Evolutionary conservation across 495 filamentous ascomycete species (phyloP), one percentile per base, ranked within the genome.

Genomic region (Barbatosphaeria neglecta): DNA sequence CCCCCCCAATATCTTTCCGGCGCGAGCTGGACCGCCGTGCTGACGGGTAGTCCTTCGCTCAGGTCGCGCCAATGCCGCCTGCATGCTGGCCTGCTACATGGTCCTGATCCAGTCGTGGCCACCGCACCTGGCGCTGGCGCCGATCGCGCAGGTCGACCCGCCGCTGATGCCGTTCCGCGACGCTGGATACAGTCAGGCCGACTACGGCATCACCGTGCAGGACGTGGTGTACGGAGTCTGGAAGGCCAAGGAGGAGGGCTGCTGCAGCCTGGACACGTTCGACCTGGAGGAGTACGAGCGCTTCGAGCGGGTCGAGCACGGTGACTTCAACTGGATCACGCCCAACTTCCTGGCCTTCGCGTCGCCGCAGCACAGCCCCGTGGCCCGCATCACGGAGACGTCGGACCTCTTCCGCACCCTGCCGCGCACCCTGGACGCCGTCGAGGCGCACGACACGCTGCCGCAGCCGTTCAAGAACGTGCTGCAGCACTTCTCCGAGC

Each of bases 271-370:
- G 45, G 83, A 87, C 50, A 82, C 88, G 39, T 99, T 97, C 54
- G 87, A 84, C 43, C 73, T 99, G 3, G 89, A 95, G 69, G 92
- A 97, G 79, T 96, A 99, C 58, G 92, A 99, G 66, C 83, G 78
- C 57, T 99, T 77, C 51, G 92, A 99, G 64, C 76, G 92, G 45
- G 92, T 97, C 2, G 93, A 99, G 55, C 89, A 95, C 73, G 92
- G 92, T 47, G 92, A 99, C 65, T 99, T 99, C 83, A 99, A 99
- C 72, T 99, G 92, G 92, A 74, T 99, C 40, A 93, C 89, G 10
- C 89, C 89, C 13, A 71, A 86, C 49, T 99, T 99, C 66, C 77
- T 99, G 13, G 92, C 92, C 16, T 96, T 99, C 59, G 92, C 92
- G 15, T 96, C 90, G 13, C 92, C 92, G 9, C 90, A 97, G 59